Evolutionary conservation across 768 basidiomycete genomes (phyloP), one percentile per base, ranked within the genome.

Genomic region (Leccinum uliginosum): DNA sequence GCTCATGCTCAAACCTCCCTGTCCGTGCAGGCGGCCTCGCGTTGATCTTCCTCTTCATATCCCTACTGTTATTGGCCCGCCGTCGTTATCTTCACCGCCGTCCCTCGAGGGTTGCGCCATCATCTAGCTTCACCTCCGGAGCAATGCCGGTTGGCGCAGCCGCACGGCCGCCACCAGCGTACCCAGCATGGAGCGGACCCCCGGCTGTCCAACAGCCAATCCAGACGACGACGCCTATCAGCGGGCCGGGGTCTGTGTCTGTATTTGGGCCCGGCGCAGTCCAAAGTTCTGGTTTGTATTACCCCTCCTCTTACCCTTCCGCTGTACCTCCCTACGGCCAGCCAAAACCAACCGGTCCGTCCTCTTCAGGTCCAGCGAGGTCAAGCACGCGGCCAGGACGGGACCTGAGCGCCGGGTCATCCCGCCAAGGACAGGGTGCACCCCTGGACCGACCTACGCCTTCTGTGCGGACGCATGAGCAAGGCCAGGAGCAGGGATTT

Each of bases 11-110:
- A 19, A n/a, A 38, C 9, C 17, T 11, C 38, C n/a, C 24, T 12
- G 23, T 23, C 46, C 12, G 1, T 26, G 10, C 49, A 71, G 69
- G 58, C 4, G 48, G 32, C 30, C 0, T 59, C 3, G 27, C 17
- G n/a, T 2, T 67, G 5, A 4, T 69, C 7, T 1, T 63, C 27
- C 0, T 71, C 10, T 0, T 69, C 30, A 0, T 55, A 12, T 4
- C 35, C 38, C 29, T 65, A 54, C 3, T 58, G 43, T 7, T 53
- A 11, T 3, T 50, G 19, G n/a, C 12, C 7, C 60, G 59, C 19
- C 58, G 67, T 17, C 55, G 53, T 1, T 56, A 58, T 3, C 57
- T 10, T 19, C 38, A 5, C 38, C 38, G 38, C 1, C 38, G 38
- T 19, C n/a, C 4, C 38, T 40, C 38, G 38, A 40, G n/a, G 38